Conservation (phyloP, 768 basidiomycete species). For the Phylloporus sp. region DNA sequence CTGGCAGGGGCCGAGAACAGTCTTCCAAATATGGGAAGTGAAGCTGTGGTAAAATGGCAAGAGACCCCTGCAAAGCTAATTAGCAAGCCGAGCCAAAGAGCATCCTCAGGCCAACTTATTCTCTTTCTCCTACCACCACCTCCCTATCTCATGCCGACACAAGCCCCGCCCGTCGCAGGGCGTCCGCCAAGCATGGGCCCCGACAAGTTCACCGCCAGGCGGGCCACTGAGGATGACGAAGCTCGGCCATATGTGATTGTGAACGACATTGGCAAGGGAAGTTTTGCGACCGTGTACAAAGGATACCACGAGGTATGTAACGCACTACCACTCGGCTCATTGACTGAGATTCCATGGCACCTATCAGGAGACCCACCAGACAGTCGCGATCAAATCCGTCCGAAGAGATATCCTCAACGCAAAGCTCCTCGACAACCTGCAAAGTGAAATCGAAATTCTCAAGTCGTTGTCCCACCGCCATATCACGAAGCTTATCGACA, state of each 20-base stretch:
- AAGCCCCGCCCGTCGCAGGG: constrained; percentile 18
- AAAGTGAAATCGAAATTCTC: constrained; percentile 95
- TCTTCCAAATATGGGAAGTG: constrained; percentile 23
- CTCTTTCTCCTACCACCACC: constrained; percentile 13
- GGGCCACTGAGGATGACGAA: constrained; percentile 59
- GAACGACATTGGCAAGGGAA: constrained; percentile 80
- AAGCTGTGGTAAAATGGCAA: constrained; percentile 19
- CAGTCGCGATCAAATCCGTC: constrained; percentile 94
- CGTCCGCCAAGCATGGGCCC: constrained; percentile 22
- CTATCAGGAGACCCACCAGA: constrained; percentile 64
- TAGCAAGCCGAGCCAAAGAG: constrained; percentile 15
- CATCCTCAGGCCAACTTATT: constrained; percentile 3
- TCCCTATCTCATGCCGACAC: constrained; percentile 16
- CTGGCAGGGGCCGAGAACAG: too few species aligned
- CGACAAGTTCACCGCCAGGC: constrained; percentile 24
- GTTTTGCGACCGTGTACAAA: constrained; percentile 94
- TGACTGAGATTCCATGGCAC: neutral
- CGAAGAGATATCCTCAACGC: constrained; percentile 81
- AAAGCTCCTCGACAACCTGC: constrained; percentile 96
- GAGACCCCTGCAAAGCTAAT: constrained; percentile 26
- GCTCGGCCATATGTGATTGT: constrained; percentile 74
- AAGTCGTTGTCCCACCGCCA: constrained; percentile 91
- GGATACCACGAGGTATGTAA: constrained; percentile 81
- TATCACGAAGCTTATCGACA: constrained; percentile 89
- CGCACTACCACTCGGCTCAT: neutral